phyloP scores from a whole-genome alignment of 2,329 filamentous ascomycete genomes.

The Xylariaceae sp. region DNA sequence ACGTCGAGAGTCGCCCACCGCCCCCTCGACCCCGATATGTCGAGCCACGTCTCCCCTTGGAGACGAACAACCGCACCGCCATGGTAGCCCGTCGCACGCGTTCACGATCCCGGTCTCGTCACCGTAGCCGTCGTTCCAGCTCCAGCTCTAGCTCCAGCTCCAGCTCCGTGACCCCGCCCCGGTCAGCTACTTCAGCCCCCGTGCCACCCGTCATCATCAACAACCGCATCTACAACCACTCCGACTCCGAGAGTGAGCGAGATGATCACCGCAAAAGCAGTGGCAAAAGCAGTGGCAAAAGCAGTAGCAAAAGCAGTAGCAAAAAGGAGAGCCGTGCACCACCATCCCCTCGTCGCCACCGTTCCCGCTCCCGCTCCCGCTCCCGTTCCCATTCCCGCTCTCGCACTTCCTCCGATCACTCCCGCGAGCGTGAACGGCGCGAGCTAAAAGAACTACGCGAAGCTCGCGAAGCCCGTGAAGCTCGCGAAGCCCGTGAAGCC shows the following conservation, averaged over 20 bases:
- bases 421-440: slow-evolving; percentile 1
- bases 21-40: slow-evolving; percentile 37
- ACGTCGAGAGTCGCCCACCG: slow-evolving; percentile 39
- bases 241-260: slow-evolving; percentile 36
- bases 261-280: slow-evolving; percentile 31
- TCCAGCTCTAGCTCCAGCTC: slow-evolving; percentile 30
- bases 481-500: background rate
- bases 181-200: slow-evolving; percentile 23
- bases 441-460: background rate
- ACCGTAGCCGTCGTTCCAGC: slow-evolving; percentile 42
- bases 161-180: slow-evolving; percentile 15
- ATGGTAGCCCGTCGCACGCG: slow-evolving; percentile 40
- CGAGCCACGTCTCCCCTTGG: slow-evolving; percentile 29
- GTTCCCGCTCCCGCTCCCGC: background rate
- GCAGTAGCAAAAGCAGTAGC: too few species aligned
- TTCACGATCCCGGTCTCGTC: slow-evolving; percentile 44
- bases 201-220: slow-evolving; percentile 49
- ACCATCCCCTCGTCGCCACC: slow-evolving; percentile 28
- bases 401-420: slow-evolving; percentile 1
- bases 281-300: too few species aligned
- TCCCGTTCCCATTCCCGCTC: background rate
- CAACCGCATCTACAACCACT: slow-evolving; percentile 47
- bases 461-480: slow-evolving; percentile 12
- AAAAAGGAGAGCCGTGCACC: too few species aligned
- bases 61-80: slow-evolving; percentile 42